Evolutionary conservation across 2,329 filamentous ascomycete genomes (phyloP).

Genomic region (Colletotrichum orchidophilum): DNA sequence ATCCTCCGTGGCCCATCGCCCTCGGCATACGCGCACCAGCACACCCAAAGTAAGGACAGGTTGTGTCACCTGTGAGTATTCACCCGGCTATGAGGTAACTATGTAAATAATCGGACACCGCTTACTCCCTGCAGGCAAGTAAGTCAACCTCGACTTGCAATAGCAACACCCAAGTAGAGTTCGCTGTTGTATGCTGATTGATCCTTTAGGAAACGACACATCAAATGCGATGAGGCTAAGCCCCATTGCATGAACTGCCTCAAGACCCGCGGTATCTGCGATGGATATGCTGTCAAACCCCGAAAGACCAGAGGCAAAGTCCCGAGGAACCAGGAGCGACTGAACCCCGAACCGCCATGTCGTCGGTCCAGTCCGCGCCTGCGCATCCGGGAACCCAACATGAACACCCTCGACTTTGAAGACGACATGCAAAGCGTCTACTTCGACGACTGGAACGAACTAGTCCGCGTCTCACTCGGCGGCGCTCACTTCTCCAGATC

Average conservation of each 20-base stretch:
- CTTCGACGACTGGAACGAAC: slow-evolving; percentile 34
- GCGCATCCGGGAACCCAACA: slow-evolving; percentile 21
- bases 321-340: not conserved
- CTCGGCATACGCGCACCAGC: slow-evolving; percentile 33
- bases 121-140: slow-evolving; percentile 29
- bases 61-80: slow-evolving; percentile 33
- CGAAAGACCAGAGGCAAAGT: slow-evolving; percentile 15
- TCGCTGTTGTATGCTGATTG: not conserved
- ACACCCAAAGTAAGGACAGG: slow-evolving; percentile 34
- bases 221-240: slow-evolving; percentile 54
- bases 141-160: not conserved
- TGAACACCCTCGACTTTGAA: slow-evolving; percentile 31
- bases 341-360: not conserved
- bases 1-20: slow-evolving; percentile 5
- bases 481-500: slow-evolving; percentile 17
- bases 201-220: slow-evolving; percentile 42
- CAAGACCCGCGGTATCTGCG: slow-evolving; percentile 33
- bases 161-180: no score
- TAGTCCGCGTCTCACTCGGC: slow-evolving; percentile 24
- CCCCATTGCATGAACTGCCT: slow-evolving; percentile 52
- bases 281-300: slow-evolving; percentile 31
- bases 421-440: slow-evolving; percentile 32
- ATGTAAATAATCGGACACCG: not conserved
- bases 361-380: not conserved
- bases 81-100: not conserved